Conservation (phyloP, 2,329 filamentous ascomycete genomes). For the Keithomyces neogunnii region DNA sequence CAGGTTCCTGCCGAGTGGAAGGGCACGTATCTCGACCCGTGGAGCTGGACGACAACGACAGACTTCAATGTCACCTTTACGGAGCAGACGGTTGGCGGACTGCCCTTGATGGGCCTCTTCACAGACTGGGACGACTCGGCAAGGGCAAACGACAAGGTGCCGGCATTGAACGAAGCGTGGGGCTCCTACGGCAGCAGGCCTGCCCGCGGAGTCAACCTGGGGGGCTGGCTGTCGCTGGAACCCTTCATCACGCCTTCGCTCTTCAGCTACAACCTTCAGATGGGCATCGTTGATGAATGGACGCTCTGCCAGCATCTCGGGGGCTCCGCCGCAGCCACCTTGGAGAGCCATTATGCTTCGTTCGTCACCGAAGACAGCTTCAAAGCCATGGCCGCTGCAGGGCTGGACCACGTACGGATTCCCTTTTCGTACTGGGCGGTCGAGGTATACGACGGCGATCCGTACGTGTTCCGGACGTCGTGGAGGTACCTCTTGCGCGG, state of each 20-base stretch:
- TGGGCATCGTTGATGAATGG: constrained; percentile 79
- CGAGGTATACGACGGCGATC: constrained; percentile 73
- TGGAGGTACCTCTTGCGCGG: constrained; percentile 90
- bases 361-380: constrained; percentile 85
- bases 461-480: constrained; percentile 76
- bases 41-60: constrained; percentile 79
- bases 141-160: constrained; percentile 70
- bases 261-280: constrained; percentile 57
- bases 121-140: constrained; percentile 78
- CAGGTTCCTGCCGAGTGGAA: constrained; percentile 58
- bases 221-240: constrained; percentile 89
- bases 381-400: constrained; percentile 73
- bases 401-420: constrained; percentile 94
- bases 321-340: constrained; percentile 49
- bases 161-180: constrained; percentile 67
- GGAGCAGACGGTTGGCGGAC: constrained; percentile 68
- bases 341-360: constrained; percentile 88
- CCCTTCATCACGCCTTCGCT: constrained; percentile 93
- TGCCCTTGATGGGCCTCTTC: constrained; percentile 87
- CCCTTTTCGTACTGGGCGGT: constrained; percentile 95
- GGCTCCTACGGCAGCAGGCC: constrained; percentile 68
- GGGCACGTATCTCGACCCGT: constrained; percentile 78
- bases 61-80: constrained; percentile 97
- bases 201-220: constrained; percentile 84
- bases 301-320: constrained; percentile 69